Evolutionary conservation across 1,139 yeast species (phyloP), one percentile per base, ranked within the genome.

Genomic region (Yamadazyma trypodendri): DNA sequence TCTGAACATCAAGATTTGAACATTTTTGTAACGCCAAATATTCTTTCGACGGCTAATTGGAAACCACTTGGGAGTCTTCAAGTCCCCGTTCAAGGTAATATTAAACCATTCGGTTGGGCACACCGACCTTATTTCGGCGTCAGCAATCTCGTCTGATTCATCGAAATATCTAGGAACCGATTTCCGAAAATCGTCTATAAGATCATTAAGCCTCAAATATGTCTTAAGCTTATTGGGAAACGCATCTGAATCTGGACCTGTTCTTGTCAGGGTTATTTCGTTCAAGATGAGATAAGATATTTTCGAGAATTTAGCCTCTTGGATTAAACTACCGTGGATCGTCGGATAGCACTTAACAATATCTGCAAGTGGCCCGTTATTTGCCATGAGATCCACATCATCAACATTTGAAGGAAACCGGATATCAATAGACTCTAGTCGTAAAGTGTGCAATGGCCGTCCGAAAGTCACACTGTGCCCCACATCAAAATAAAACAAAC

Each of bases 1-100:
- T 14, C 44, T 28, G 23, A 40, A 42, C 41, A 45, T 42, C 13
- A 45, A 28, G 8, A 40, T 42, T 24, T 45, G 47, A 3, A 45
- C 10, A 29, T 45, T 41, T 29, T 42, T 43, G 21, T 37, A 43
- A 18, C 46, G 25, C 41, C 41, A 38, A 5, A 31, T 24, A 9
- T 34, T 11, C 21, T 34, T 37, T 10, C 30, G 28, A 6, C 35
- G 11, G 18, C 35, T 17, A 3, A 32, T 32, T n/a, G 23, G 29
- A 22, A 32, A 32, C 35, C 35, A 32, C 12, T 24, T 17, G 3
- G 35, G 35, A 7, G 20, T 17, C n/a, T n/a, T 25, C 13, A 32
- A 12, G 9, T 32, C 30, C 10, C 35, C 35, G n/a, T 24, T 25
- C 10, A 32, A 9, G 7, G 35, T 16, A 4, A 32, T 24, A 6